Evolutionary conservation across 148 eudicot species (phyloP).

Genomic region (Euryodendron excelsum): DNA sequence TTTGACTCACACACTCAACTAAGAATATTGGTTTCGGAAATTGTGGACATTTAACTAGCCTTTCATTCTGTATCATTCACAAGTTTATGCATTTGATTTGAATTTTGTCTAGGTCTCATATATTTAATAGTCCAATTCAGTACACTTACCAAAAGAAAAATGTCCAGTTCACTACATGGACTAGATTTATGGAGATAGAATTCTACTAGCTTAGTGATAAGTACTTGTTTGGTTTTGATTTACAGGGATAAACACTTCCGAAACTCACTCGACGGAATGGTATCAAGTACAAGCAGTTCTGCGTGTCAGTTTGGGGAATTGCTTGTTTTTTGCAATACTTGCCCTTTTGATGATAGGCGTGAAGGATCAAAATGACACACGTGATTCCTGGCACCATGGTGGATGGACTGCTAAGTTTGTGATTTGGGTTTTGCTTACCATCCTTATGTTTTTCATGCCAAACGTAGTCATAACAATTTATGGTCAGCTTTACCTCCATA

Average conservation of each 20-base stretch:
- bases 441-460: conserved; percentile 86
- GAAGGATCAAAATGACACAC: conserved; percentile 91
- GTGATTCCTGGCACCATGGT: conserved; percentile 96
- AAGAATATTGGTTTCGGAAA: background rate
- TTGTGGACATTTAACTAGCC: background rate
- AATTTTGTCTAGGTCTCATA: background rate
- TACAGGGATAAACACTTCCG: conserved; percentile 75
- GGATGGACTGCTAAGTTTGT: conserved; percentile 88
- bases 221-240: conserved; percentile 10
- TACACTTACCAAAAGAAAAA: background rate
- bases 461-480: conserved; percentile 62
- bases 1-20: background rate
- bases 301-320: conserved; percentile 93
- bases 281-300: conserved; percentile 79
- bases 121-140: background rate
- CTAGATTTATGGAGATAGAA: background rate
- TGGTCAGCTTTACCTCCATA: conserved; percentile 50
- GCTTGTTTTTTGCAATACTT: conserved; percentile 71
- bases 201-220: background rate
- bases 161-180: background rate
- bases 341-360: conserved; percentile 90
- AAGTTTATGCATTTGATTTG: background rate
- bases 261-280: conserved; percentile 60
- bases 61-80: background rate
- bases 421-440: conserved; percentile 69